Percentiles rank a stretch among this genome's conserved stretches.
Evolutionary conservation across 2,329 filamentous ascomycete genomes (phyloP).

Genomic region (Alternaria brassicae): DNA sequence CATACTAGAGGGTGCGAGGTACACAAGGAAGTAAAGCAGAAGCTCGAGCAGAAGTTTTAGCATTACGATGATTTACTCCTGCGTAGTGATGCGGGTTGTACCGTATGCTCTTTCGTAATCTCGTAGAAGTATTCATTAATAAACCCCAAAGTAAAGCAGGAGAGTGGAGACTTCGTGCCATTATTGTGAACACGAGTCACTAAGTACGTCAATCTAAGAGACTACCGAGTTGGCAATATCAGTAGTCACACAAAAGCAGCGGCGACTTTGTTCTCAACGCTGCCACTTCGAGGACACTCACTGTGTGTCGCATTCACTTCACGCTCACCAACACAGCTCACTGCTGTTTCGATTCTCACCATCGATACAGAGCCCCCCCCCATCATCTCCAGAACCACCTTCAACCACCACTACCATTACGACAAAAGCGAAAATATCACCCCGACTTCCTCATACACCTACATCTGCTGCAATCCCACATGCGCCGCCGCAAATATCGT

Average conservation of each 20-base stretch:
- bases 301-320: neutral
- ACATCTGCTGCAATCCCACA: slow-evolving; percentile 1
- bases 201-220: neutral
- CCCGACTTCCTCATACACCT: slow-evolving; percentile 3
- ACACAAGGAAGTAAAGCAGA: neutral
- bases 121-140: neutral
- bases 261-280: neutral
- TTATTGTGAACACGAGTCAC: neutral
- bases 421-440: neutral
- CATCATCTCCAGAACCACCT: neutral
- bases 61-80: fast-evolving
- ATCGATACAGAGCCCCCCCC: neutral
- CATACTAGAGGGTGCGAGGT: neutral
- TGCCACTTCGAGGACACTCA: neutral
- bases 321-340: neutral
- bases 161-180: neutral
- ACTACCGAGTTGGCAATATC: neutral
- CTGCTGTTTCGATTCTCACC: neutral
- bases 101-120: neutral
- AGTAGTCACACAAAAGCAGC: neutral
- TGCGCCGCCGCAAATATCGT: slow-evolving; percentile 2
- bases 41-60: neutral
- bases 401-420: neutral
- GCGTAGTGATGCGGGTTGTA: neutral
- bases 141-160: neutral